Evolutionary conservation across 192 early-diverging fungal species (phyloP), one percentile per base, ranked within the genome.

Genomic region (Phlyctochytrium arcticum): DNA sequence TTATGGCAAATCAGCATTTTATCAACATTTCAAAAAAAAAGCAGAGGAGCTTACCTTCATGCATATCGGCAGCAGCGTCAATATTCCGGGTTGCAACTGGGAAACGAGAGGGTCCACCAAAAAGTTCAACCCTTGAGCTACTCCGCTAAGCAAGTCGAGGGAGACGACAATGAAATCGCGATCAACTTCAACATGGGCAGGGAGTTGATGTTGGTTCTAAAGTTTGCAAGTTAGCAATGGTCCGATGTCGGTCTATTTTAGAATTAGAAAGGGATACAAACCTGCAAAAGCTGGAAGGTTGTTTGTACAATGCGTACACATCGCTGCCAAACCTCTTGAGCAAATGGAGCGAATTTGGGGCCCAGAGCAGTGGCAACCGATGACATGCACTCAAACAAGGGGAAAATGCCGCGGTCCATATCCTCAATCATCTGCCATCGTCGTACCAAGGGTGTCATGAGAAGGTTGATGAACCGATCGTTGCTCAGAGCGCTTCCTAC

Each of bases 111-210:
- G 73, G 65, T 93, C 91, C 59, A 87, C 85, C 37, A 81, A 77
- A 9, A 81, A 73, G 58, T 87, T 88, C 56, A 99, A 77, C 6
- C 93, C 98, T 79, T 98, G 94, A 6, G 91, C 87, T 56, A 99
- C 87, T 6, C 92, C 92, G 69, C 89, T 89, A 59, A 99, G 79
- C 72, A 99, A 81, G 74, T 99, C 98, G 42, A 99, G 78, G 9
- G 94, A 85, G 31, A 98, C 92, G 68, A 99, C 91, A 69, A 98
- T 89, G 75, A 96, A 91, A 71, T 99, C 98, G 79, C 92, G 92
- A 74, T 95, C 94, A 19, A 75, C 78, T 19, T 91, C 89, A 31
- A 65, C 10, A 1, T 53, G 37, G 9, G 19, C 9, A 0, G 66
- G 59, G 39, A 69, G 37, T 39, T 42, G 48, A 30, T 61, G 47